phyloP scores from a whole-genome alignment of 495 filamentous ascomycete species.

The Penicillium chermesinum region DNA sequence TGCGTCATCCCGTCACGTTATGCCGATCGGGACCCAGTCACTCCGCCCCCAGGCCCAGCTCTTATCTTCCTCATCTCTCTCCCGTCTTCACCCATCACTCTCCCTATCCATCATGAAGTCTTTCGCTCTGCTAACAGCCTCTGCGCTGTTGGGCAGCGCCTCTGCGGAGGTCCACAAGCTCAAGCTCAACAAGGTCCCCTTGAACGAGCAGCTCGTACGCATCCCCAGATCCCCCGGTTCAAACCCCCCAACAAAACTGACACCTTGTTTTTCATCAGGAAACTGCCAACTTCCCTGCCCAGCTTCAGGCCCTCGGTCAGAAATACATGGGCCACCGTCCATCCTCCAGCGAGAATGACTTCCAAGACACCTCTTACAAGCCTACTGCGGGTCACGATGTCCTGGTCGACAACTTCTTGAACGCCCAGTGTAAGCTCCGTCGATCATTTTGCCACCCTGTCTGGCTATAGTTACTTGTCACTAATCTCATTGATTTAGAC shows the following conservation, averaged over 20 bases:
- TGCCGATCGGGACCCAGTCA: slow-evolving; percentile 20
- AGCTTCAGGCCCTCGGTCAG: slow-evolving; percentile 70
- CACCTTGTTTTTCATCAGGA: slow-evolving; percentile 44
- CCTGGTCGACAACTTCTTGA: slow-evolving; percentile 94
- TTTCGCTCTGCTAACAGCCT: slow-evolving; percentile 65
- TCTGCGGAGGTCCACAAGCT: slow-evolving; percentile 84
- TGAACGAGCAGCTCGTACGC: slow-evolving; percentile 85
- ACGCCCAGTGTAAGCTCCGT: slow-evolving; percentile 82
- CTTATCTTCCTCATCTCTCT: slow-evolving; percentile 16
- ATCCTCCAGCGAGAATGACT: slow-evolving; percentile 63
- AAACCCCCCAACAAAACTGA: slow-evolving; percentile 15
- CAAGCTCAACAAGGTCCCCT: slow-evolving; percentile 93
- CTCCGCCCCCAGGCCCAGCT: slow-evolving; percentile 21
- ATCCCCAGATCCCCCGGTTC: slow-evolving; percentile 10
- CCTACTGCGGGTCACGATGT: slow-evolving; percentile 69
- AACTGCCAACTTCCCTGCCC: slow-evolving; percentile 70
- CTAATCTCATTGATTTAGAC: slow-evolving; percentile 60
- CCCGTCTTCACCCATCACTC: slow-evolving; percentile 19
- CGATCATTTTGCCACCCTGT: neutral
- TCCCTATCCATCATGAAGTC: slow-evolving; percentile 68
- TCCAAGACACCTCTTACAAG: slow-evolving; percentile 67
- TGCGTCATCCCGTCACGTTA: slow-evolving; percentile 24
- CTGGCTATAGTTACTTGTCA: neutral
- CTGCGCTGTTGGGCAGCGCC: slow-evolving; percentile 76
- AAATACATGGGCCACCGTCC: slow-evolving; percentile 85